These are phyloP conservation scores for Orbilia oligospora DNA, from an alignment of 2,329 filamentous ascomycete genomes.

Conservation along the genomic window DNA sequence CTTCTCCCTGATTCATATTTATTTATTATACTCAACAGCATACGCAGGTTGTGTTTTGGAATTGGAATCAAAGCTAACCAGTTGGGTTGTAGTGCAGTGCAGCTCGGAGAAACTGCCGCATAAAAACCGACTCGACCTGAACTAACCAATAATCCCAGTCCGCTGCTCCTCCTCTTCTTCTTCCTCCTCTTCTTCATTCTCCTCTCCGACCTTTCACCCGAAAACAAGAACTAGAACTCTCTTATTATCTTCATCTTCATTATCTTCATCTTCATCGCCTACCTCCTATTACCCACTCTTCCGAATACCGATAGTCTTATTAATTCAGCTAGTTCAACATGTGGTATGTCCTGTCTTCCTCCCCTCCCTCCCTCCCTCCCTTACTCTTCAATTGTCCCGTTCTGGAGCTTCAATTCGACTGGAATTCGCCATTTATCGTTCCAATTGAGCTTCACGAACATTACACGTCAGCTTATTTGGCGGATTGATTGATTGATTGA, in stretches of 20 bases:
- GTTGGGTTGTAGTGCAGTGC: conserved; percentile 19
- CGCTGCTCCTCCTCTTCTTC: neutral
- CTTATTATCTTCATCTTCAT: neutral
- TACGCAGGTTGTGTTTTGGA: no score
- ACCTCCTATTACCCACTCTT: neutral
- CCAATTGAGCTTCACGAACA: conserved; percentile 8
- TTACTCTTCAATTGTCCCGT: conserved; percentile 24
- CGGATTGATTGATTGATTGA: neutral
- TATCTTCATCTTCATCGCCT: neutral
- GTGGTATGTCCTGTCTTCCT: conserved; percentile 40
- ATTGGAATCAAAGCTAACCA: neutral
- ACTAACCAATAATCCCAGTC: neutral
- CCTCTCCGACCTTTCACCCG: conserved; percentile 3
- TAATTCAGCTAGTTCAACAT: conserved; percentile 29
- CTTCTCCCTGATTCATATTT: neutral
- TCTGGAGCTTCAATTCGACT: conserved; percentile 10
- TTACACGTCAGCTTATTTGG: neutral
- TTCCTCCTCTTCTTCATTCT: conserved; percentile 20
- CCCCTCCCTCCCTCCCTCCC: no score
- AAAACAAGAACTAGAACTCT: neutral
- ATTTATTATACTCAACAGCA: no score
- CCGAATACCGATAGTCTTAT: neutral
- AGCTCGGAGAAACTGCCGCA: conserved; percentile 14
- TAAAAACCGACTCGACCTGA: conserved; percentile 10
- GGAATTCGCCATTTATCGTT: neutral